Evolutionary conservation across 75 land plant genomes (phyloP), one percentile per base, ranked within the genome.

Genomic region (Larix kaempferi): DNA sequence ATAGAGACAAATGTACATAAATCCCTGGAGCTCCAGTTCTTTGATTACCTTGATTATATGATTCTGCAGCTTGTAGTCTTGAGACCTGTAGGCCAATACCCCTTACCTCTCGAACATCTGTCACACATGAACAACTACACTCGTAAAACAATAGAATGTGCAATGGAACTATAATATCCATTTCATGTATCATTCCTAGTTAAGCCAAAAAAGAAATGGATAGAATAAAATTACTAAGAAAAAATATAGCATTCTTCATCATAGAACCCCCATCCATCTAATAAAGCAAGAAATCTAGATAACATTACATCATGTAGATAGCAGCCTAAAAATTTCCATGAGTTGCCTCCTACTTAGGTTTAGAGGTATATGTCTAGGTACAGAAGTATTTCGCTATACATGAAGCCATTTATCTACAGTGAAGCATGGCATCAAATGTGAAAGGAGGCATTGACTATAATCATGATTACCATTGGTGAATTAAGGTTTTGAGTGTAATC

Each of bases 31-130:
- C n/a, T 57, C 60, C 26, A 57, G 59, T n/a, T n/a, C 27, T 56
- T 26, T 15, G 35, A 29, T 57, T 44, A 86, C 88, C 91, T 80
- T 79, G 83, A 64, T 74, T 82, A 59, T 63, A 54, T 27, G 72
- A 49, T 73, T 81, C 85, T 33, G 78, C 80, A 73, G 61, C 76
- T 83, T 96, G 91, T 69, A 96, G 98, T 84, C 71, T 93, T 33
- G 91, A 83, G 56, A 96, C 87, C 78, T 96, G 96, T 77, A 96
- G 81, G 23, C 99, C 99, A 71, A 94, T 64, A 57, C 99, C 99
- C 41, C 99, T 83, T 41, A 96, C 92, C 6, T 94, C 98, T 76
- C 81, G 86, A 35, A 90, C 90, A 88, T 96, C 99, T 96, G 74
- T 21, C 27, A 74, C 6, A 41, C 52, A 74, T 74, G 21, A 55